Base-by-base conservation (phyloP, 768 basidiomycete genomes). In the Lactarius trivialis region DNA sequence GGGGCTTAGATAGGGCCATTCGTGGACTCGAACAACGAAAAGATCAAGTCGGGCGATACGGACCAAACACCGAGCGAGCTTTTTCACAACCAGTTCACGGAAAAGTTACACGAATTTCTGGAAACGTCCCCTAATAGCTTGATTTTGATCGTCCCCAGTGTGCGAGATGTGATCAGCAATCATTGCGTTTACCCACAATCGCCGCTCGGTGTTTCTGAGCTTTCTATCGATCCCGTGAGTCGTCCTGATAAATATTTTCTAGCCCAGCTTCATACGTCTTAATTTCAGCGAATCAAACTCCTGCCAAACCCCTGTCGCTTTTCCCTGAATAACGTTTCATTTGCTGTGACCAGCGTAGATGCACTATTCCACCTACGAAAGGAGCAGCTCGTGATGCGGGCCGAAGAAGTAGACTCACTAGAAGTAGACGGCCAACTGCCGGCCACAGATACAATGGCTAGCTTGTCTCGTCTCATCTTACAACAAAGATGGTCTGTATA, bases 281-380 rank as follows among this genome's bases (percentile, higher is more conserved):
- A 65, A 50, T 50, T 19, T 60, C 32, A 98, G 95, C 81, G 85
- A 61, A 84, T 97, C 56, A 82, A 79, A 55, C 73, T 90, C 24
- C 78, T 98, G 9, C 90, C 96, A 3, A 99, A 98, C 68, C 97
- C 97, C 0, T 82, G 85, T 15, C 79, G 81, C 6, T 94, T 98
- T 73, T 81, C 82, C n/a, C 74, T 99, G 64, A 94, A 98, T 71
- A 90, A 85, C 48, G 75, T 97, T 51, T 77, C 82, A 4, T 89
- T 99, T 67, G 90, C 82, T 3, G 80, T 83, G 15, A 88, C 82
- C n/a, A 91, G 90, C 65, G 84, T 92, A 28, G 97, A 99, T 72
- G 82, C 86, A 0, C 75, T 98, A 24, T 96, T 94, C 76, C 93
- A 97, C 70, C 78, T 98, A 1, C 83, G 86, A 55, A 91, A 86